phyloP scores from a whole-genome alignment of 2,329 filamentous ascomycete genomes.

The Eutypa lata region DNA sequence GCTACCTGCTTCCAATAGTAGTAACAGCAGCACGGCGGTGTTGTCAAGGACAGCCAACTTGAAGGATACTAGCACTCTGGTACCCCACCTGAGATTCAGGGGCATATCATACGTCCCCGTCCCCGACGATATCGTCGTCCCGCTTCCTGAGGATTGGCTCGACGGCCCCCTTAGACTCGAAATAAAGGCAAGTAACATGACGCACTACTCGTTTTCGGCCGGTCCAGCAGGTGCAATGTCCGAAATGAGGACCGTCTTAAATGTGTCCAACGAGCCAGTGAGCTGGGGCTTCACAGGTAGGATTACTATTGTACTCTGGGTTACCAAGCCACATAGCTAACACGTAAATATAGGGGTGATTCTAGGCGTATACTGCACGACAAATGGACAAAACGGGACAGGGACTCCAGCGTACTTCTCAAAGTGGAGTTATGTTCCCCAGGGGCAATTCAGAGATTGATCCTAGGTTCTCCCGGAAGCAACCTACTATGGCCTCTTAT shows the following conservation, averaged over 20 bases:
- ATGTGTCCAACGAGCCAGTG: slow-evolving; percentile 32
- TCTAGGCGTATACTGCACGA: slow-evolving; percentile 51
- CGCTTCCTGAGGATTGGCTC: slow-evolving; percentile 38
- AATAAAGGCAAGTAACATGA: slow-evolving; percentile 41
- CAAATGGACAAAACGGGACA: slow-evolving; percentile 42
- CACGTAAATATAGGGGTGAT: slow-evolving; percentile 37
- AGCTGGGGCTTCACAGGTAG: slow-evolving; percentile 40
- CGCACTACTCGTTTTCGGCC: slow-evolving; percentile 40
- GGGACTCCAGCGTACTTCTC: slow-evolving; percentile 42
- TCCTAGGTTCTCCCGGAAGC: no score
- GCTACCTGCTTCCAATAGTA: slow-evolving; percentile 27
- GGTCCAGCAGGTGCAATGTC: slow-evolving; percentile 30
- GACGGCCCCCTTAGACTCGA: slow-evolving; percentile 34
- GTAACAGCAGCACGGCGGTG: slow-evolving; percentile 10
- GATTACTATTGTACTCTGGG: background rate
- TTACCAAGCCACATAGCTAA: background rate
- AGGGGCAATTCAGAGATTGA: slow-evolving; percentile 34
- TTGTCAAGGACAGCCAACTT: slow-evolving; percentile 2
- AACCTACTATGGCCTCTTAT: no score
- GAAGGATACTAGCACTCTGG: no score
- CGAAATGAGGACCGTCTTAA: slow-evolving; percentile 28
- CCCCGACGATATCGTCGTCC: slow-evolving; percentile 31
- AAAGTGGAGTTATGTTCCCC: slow-evolving; percentile 43
- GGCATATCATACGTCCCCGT: slow-evolving; percentile 39
- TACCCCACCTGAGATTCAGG: slow-evolving; percentile 43